A percentile compares a stretch with the other conserved stretches of the same genome.
Evolutionary conservation across 140 eudicot species (phyloP).

Genomic region (Cichorium intybus): DNA sequence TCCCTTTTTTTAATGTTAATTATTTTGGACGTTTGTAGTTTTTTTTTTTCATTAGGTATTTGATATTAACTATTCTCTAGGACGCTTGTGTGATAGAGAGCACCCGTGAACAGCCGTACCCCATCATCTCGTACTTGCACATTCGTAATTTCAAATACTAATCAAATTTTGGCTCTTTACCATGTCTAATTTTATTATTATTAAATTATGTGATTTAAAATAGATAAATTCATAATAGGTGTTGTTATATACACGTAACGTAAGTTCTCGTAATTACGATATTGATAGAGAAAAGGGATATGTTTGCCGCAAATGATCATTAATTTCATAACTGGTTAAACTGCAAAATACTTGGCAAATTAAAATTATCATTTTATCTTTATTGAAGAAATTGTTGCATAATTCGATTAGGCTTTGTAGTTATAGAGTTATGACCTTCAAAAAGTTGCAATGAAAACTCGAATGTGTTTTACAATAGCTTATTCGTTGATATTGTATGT

Average conservation of each 20-base stretch:
- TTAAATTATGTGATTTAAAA: background rate
- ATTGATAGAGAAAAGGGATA: too few species aligned
- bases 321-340: background rate
- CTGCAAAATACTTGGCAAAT: background rate
- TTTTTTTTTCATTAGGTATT: background rate
- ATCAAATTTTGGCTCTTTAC: background rate
- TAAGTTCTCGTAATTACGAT: background rate
- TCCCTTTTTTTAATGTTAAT: background rate
- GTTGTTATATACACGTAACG: too few species aligned
- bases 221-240: background rate
- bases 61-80: background rate
- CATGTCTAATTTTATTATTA: background rate
- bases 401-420: too few species aligned
- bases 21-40: constrained; percentile 8
- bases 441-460: too few species aligned
- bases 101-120: constrained; percentile 34
- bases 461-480: too few species aligned
- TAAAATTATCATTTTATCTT: background rate
- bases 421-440: too few species aligned
- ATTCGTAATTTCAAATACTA: background rate
- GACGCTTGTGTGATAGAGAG: constrained; percentile 12
- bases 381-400: too few species aligned
- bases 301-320: too few species aligned
- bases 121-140: constrained; percentile 26
- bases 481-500: too few species aligned